Evolutionary conservation across 305 asterid genomes (phyloP).

Genomic region (Fraxinus albicans): DNA sequence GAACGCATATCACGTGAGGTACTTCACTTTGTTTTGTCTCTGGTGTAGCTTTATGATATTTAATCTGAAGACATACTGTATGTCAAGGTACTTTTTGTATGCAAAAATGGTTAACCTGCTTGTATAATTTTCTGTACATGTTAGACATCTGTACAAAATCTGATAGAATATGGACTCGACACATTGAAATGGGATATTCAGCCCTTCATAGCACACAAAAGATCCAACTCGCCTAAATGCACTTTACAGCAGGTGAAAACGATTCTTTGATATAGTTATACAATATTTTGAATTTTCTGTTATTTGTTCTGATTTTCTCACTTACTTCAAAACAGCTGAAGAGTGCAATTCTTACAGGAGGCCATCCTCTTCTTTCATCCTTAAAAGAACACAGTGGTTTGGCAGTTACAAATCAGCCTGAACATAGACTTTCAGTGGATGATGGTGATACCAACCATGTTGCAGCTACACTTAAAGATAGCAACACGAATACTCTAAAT

Average conservation of each 20-base stretch:
- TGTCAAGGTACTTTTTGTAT: background rate
- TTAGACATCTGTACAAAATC: conserved; percentile 42
- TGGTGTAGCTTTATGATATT: conserved; percentile 2
- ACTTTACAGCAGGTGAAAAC: conserved; percentile 53
- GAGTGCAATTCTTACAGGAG: conserved; percentile 54
- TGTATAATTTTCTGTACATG: conserved; percentile 19
- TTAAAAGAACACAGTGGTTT: conserved; percentile 64
- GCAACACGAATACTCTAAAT: conserved; percentile 8
- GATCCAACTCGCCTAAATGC: conserved; percentile 39
- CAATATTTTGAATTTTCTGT: conserved; percentile 1
- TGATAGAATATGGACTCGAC: conserved; percentile 40
- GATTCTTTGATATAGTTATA: conserved; percentile 12
- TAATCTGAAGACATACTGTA: background rate
- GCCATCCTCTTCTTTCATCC: conserved; percentile 43
- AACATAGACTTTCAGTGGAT: conserved; percentile 23
- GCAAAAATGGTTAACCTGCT: background rate
- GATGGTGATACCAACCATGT: conserved; percentile 28
- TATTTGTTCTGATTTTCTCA: conserved; percentile 24
- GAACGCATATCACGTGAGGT: conserved; percentile 41
- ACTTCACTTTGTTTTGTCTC: conserved; percentile 15
- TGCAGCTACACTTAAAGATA: conserved; percentile 23
- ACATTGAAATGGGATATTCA: conserved; percentile 64
- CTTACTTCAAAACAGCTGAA: conserved; percentile 55
- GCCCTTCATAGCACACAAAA: conserved; percentile 60
- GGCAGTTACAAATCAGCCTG: conserved; percentile 30